Evolutionary conservation across 352 stramenopile genomes (phyloP), one percentile per base, ranked within the genome.

Genomic region (Discostella stelligera): DNA sequence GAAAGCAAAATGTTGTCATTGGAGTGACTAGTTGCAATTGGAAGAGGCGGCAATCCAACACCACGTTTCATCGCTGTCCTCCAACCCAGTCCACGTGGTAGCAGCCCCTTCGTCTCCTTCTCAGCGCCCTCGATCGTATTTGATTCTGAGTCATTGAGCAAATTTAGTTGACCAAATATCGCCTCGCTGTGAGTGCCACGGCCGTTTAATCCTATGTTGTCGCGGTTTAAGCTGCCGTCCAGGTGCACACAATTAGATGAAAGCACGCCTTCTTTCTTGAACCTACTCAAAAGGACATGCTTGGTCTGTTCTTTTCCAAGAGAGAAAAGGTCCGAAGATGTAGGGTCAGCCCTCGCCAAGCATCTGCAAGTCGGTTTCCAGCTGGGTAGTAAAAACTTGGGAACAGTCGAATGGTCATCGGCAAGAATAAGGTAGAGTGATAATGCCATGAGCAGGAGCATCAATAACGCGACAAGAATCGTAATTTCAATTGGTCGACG

Each of bases 221-320:
- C 84, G 20, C 86, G 70, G 37, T 58, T 54, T 54, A 91, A 88
- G 30, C 67, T 79, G 41, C 86, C 85, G 60, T 81, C 71, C 49
- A 62, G 74, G 46, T 63, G 71, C 1, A 93, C 66, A 49, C 82
- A 90, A 25, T 84, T 62, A 16, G 84, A 77, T 27, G 74, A 56
- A 1, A 84, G 61, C 21, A 84, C 69, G 27, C 75, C 75, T 50
- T 82, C 74, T 56, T 73, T 84, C 71, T 79, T 87, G 54, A 88
- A 92, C 30, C 79, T 80, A 46, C 77, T 72, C 13, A 88, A 54
- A 30, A 94, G 62, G 32, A 91, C 76, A 64, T 91, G 86, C 46
- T 87, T 85, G 13, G 82, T 89, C 71, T 94, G 89, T 61, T 93
- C 89, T 66, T 85, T 83, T n/a, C 85, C 80, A 37, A 93, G 58